Evolutionary conservation across 1,284 basidiomycete species (phyloP).

Genomic region (Phaffia rhodozyma): DNA sequence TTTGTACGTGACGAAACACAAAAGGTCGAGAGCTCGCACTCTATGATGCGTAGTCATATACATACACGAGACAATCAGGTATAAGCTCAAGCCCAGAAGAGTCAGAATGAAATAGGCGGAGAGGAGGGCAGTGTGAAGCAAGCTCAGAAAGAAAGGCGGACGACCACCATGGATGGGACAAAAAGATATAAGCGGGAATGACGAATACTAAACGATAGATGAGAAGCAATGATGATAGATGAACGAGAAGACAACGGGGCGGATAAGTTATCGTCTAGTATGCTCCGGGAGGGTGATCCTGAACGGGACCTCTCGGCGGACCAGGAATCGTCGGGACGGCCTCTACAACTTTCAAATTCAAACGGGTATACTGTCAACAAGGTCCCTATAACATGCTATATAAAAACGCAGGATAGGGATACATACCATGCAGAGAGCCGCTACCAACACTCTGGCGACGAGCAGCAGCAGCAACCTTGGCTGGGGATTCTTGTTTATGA

Average conservation of each 20-base stretch:
- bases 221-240: not conserved
- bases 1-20: not conserved
- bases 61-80: too few relatives aligned
- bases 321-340: slow-evolving; percentile 28
- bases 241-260: not conserved
- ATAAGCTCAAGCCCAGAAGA: too few relatives aligned
- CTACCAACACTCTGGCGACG: not conserved
- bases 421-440: too few relatives aligned
- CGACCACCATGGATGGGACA: not conserved
- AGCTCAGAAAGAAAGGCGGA: not conserved
- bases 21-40: not conserved
- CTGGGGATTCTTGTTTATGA: not conserved
- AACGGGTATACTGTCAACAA: not conserved
- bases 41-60: too few relatives aligned
- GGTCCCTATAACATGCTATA: not conserved
- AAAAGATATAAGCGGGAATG: not conserved
- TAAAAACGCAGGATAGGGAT: not conserved
- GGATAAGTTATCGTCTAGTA: not conserved
- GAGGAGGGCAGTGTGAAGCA: not conserved
- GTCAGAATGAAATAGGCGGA: not conserved
- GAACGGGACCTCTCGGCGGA: slow-evolving; percentile 22
- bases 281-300: not conserved
- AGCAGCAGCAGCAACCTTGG: slow-evolving; percentile 1
- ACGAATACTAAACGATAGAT: not conserved
- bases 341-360: slow-evolving; percentile 20